Conservation (phyloP, 208 protist species). For the Acanthamoeba sp. region DNA sequence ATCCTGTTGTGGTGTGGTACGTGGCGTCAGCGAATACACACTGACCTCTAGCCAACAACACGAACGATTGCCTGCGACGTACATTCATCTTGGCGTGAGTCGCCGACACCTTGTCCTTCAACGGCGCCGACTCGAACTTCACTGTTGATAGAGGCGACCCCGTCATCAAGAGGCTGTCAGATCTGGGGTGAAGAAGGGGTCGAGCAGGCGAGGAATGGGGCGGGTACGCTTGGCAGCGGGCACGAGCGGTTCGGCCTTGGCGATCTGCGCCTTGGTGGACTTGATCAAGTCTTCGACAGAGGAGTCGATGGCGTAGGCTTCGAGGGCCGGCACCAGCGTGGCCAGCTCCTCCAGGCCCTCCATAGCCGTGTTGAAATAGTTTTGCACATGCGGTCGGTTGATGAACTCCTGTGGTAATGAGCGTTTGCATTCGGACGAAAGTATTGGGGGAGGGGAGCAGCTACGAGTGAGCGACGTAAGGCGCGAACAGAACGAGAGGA, state of each 20-base stretch:
- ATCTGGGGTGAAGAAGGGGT: neutral
- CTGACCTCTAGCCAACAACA: neutral
- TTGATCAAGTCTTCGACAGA: neutral
- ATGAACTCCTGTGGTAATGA: constrained; percentile 4
- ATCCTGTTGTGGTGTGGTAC: neutral
- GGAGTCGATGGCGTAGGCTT: constrained; percentile 7
- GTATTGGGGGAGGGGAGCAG: no score
- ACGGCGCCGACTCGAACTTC: constrained; percentile 27
- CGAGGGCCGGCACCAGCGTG: constrained; percentile 1
- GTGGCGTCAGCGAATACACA: neutral
- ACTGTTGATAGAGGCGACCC: neutral
- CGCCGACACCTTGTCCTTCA: neutral
- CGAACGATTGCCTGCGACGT: neutral
- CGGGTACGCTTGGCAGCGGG: neutral
- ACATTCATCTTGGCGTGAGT: constrained; percentile 28
- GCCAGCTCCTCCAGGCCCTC: constrained; percentile 54
- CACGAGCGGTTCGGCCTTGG: constrained; percentile 56
- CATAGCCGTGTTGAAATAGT: constrained; percentile 61
- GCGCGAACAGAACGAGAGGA: neutral
- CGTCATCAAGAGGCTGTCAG: neutral
- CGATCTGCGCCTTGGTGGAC: constrained; percentile 14
- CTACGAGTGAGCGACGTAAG: no score
- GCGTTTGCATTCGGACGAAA: neutral
- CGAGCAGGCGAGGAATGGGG: neutral
- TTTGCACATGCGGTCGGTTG: neutral